Evolutionary conservation across 305 asterid species (phyloP).

Genomic region (Striga hermonthica): DNA sequence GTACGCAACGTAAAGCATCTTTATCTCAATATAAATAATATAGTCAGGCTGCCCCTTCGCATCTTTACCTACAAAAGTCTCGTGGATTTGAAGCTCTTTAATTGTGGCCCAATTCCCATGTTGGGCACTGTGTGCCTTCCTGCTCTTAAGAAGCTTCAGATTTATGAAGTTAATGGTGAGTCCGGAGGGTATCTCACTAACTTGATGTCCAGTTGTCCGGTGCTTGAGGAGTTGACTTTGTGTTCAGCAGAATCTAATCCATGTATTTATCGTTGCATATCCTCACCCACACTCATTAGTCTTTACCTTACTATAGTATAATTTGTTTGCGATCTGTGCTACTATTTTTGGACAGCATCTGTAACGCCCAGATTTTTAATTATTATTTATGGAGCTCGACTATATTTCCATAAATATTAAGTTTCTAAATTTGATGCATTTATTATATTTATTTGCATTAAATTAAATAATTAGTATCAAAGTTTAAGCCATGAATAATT

Average conservation of each 20-base stretch:
- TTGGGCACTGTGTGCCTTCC: too few relatives aligned
- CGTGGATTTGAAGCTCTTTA: not conserved
- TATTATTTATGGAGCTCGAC: too few relatives aligned
- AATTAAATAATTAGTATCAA: too few relatives aligned
- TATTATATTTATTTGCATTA: too few relatives aligned
- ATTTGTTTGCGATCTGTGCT: too few relatives aligned
- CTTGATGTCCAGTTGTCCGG: not conserved
- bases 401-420: too few relatives aligned
- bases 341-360: too few relatives aligned
- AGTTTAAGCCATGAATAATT: too few relatives aligned
- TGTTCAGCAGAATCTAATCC: not conserved
- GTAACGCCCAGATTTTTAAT: too few relatives aligned
- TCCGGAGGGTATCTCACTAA: not conserved
- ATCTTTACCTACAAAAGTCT: conserved; percentile 9
- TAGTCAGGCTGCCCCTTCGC: not conserved
- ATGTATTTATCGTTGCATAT: not conserved
- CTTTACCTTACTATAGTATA: too few relatives aligned
- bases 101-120: too few relatives aligned
- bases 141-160: not conserved
- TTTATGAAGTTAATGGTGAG: not conserved
- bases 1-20: not conserved
- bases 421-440: too few relatives aligned
- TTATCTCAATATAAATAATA: not conserved
- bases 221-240: conserved; percentile 2
- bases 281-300: not conserved